These are phyloP conservation scores for Globisporangium splendens DNA, from an alignment of 352 stramenopile species.

Conservation along the genomic window DNA sequence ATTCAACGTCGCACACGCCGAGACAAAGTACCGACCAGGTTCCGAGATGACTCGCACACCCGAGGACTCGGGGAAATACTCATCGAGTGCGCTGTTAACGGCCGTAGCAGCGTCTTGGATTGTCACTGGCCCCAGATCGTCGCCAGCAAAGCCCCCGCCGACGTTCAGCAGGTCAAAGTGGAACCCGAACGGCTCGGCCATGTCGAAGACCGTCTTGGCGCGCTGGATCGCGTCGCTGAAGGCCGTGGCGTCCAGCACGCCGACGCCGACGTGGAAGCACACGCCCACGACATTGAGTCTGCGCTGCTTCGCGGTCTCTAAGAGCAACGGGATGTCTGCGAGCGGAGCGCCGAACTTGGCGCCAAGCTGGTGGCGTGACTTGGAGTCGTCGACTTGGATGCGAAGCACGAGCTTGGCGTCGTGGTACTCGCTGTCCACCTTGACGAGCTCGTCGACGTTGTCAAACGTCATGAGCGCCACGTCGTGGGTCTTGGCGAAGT, in stretches of 20 bases:
- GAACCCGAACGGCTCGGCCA: constrained; percentile 54
- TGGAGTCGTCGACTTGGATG: constrained; percentile 86
- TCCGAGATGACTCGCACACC: constrained; percentile 85
- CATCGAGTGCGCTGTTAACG: constrained; percentile 37
- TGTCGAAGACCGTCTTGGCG: constrained; percentile 58
- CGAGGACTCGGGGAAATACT: constrained; percentile 37
- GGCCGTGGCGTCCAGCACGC: constrained; percentile 61
- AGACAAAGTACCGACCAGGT: constrained; percentile 86
- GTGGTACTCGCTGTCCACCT: constrained; percentile 35
- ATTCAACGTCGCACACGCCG: constrained; percentile 59
- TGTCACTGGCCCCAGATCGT: constrained; percentile 38
- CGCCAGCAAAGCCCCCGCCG: constrained; percentile 80
- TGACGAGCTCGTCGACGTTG: constrained; percentile 80
- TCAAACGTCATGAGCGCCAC: constrained; percentile 86
- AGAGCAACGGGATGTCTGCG: constrained; percentile 47
- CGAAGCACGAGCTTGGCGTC: constrained; percentile 58
- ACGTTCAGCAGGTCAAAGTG: constrained; percentile 81
- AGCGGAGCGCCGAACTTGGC: constrained; percentile 81
- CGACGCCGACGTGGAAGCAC: constrained; percentile 87
- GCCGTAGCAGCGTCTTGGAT: constrained; percentile 35
- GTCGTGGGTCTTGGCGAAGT: constrained; percentile 46
- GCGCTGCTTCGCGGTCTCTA: constrained; percentile 52
- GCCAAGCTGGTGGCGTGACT: constrained; percentile 70
- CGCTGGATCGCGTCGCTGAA: constrained; percentile 80
- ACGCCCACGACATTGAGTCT: constrained; percentile 77